A percentile compares a stretch with the other conserved stretches of the same genome.
These are phyloP conservation scores for Aspergillus phoenicis DNA, from an alignment of 2,329 filamentous ascomycete genomes.

Conservation along the genomic window DNA sequence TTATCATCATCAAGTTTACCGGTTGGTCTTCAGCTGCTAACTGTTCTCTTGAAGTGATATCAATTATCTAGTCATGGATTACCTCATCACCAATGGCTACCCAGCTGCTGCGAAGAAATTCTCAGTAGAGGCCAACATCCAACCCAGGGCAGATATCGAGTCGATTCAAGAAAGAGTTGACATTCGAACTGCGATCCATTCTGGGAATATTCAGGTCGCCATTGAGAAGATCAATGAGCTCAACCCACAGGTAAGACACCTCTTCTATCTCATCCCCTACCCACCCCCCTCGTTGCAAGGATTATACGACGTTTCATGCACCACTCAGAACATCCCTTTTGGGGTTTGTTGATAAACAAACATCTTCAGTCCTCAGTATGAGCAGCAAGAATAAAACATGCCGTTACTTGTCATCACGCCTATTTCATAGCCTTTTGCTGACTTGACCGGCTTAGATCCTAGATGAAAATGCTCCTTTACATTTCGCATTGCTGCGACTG, in stretches of 20 bases:
- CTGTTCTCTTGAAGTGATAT: constrained; percentile 69
- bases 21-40: constrained; percentile 33
- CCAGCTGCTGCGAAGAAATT: constrained; percentile 91
- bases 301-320: constrained; percentile 99
- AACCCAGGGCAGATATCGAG: constrained; percentile 69
- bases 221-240: constrained; percentile 87
- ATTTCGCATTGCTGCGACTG: constrained; percentile 85
- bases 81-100: constrained; percentile 94
- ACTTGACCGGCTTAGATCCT: constrained; percentile 66
- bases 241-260: constrained; percentile 78
- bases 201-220: constrained; percentile 80
- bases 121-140: constrained; percentile 87
- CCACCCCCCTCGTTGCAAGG: constrained; percentile 61
- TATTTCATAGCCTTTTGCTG: constrained; percentile 23
- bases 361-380: constrained; percentile 86
- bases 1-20: neutral
- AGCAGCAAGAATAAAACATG: constrained; percentile 50
- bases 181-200: constrained; percentile 82
- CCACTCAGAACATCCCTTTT: constrained; percentile 90
- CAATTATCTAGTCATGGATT: constrained; percentile 93
- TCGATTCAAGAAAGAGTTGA: constrained; percentile 77
- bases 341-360: constrained; percentile 83
- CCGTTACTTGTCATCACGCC: constrained; percentile 15
- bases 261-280: constrained; percentile 10
- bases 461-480: constrained; percentile 77